These are phyloP conservation scores for Hemisphaericaspora lyxosophila DNA, from an alignment of 1,139 yeast genomes.

Conservation along the genomic window DNA sequence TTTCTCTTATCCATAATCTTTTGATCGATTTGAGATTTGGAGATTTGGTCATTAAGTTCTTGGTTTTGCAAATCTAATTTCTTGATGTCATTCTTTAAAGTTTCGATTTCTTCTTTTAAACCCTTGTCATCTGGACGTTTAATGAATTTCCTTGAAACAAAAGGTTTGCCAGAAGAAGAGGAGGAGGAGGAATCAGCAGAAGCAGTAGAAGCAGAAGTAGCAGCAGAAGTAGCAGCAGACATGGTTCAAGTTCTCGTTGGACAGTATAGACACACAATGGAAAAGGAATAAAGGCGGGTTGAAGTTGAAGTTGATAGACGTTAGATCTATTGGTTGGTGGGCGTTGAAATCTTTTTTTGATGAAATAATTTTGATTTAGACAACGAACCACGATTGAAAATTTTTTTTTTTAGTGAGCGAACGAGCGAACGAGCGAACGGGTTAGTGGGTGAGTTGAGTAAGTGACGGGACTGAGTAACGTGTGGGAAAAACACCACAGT, in stretches of 20 bases:
- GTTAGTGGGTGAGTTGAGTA: no score
- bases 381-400: no score
- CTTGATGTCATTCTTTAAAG: slow-evolving; percentile 66
- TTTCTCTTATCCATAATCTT: slow-evolving; percentile 56
- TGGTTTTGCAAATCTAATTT: slow-evolving; percentile 56
- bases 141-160: slow-evolving; percentile 43
- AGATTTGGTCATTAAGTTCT: slow-evolving; percentile 44
- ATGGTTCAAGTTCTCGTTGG: slow-evolving; percentile 4
- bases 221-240: slow-evolving; percentile 7
- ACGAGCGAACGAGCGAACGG: no score
- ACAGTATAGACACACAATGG: slow-evolving; percentile 6
- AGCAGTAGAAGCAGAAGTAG: no score
- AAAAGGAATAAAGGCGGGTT: neutral
- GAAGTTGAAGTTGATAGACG: neutral
- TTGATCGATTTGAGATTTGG: slow-evolving; percentile 43
- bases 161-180: slow-evolving; percentile 13
- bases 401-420: no score
- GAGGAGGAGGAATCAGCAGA: slow-evolving; percentile 11
- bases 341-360: no score
- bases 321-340: neutral
- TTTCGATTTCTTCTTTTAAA: slow-evolving; percentile 58
- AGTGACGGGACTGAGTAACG: no score
- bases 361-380: no score
- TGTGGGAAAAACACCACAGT: no score
- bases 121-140: slow-evolving; percentile 76